Percentiles rank a stretch among this genome's conserved stretches.
phyloP scores from a whole-genome alignment of 768 basidiomycete genomes.

The Amanita rimosa region DNA sequence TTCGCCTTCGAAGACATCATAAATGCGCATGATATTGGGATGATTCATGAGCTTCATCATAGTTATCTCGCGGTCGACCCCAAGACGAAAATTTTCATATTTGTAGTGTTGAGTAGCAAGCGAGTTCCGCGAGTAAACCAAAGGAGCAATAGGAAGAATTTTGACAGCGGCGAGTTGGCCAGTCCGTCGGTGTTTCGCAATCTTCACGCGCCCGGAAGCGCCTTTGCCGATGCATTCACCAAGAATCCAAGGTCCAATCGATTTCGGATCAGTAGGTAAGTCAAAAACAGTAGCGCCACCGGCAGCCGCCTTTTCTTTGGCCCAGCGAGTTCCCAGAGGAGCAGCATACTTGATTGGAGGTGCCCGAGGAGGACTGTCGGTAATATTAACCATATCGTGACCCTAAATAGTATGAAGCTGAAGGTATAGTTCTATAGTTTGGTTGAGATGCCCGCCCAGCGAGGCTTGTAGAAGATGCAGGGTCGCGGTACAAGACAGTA shows the following conservation, averaged over 20 bases:
- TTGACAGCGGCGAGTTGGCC: slow-evolving; percentile 93
- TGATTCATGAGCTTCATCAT: slow-evolving; percentile 99
- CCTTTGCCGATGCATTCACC: slow-evolving; percentile 94
- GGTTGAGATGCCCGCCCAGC: slow-evolving; percentile 31
- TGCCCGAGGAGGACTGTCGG: slow-evolving; percentile 53
- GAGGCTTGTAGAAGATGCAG: slow-evolving; percentile 17
- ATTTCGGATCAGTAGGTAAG: slow-evolving; percentile 73
- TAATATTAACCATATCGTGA: slow-evolving; percentile 25
- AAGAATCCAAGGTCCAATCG: slow-evolving; percentile 86
- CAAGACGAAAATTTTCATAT: slow-evolving; percentile 72
- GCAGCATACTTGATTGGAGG: slow-evolving; percentile 64
- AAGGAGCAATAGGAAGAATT: slow-evolving; percentile 78
- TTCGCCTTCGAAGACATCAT: slow-evolving; percentile 91
- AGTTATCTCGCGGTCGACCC: slow-evolving; percentile 89
- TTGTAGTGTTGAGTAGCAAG: slow-evolving; percentile 56
- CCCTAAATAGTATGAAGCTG: slow-evolving; percentile 14
- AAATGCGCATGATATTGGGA: slow-evolving; percentile 90
- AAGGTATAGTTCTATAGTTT: slow-evolving; percentile 16
- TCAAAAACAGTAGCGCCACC: slow-evolving; percentile 65
- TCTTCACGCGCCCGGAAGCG: slow-evolving; percentile 88
- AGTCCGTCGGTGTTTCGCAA: slow-evolving; percentile 77
- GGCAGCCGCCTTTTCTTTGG: slow-evolving; percentile 78
- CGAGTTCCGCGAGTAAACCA: slow-evolving; percentile 63
- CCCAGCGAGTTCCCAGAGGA: slow-evolving; percentile 74
- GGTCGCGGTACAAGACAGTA: not conserved